Evolutionary conservation across 164 flowering plant genomes (phyloP).

Genomic region (Tetracentron sinense): DNA sequence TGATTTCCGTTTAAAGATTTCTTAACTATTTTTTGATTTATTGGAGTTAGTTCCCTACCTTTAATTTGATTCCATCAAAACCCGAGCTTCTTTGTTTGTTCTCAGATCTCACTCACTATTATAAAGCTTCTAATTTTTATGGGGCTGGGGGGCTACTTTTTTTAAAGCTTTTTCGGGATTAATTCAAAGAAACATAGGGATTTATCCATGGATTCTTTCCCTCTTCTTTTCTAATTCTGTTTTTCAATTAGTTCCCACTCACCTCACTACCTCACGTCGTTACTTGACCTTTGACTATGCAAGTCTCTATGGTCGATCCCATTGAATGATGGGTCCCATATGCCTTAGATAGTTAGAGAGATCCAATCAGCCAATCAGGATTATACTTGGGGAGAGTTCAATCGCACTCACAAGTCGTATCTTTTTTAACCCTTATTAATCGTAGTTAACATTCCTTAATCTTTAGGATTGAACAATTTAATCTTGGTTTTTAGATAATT

Average conservation of each 20-base stretch:
- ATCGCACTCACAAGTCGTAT: too few species aligned
- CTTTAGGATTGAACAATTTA: too few species aligned
- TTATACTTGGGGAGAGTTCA: too few species aligned
- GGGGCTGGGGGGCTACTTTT: slow-evolving; percentile 31
- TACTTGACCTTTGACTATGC: too few species aligned
- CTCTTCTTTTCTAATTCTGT: background rate
- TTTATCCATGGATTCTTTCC: slow-evolving; percentile 8
- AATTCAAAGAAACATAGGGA: slow-evolving; percentile 6
- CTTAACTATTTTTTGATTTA: background rate
- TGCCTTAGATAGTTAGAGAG: too few species aligned
- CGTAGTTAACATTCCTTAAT: too few species aligned
- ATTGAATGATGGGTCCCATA: too few species aligned
- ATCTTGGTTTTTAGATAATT: too few species aligned
- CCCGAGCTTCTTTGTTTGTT: slow-evolving; percentile 18
- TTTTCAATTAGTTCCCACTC: background rate
- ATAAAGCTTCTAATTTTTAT: too few species aligned
- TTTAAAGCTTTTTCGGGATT: slow-evolving; percentile 21
- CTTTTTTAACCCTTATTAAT: too few species aligned
- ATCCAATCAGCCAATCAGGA: too few species aligned
- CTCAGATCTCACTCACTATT: background rate
- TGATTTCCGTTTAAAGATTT: slow-evolving; percentile 8
- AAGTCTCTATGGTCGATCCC: too few species aligned
- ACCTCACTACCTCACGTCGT: background rate
- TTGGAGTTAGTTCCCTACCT: background rate
- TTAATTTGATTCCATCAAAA: slow-evolving; percentile 18